phyloP scores from a whole-genome alignment of 2,329 filamentous ascomycete species.

The Thelonectria blattea region DNA sequence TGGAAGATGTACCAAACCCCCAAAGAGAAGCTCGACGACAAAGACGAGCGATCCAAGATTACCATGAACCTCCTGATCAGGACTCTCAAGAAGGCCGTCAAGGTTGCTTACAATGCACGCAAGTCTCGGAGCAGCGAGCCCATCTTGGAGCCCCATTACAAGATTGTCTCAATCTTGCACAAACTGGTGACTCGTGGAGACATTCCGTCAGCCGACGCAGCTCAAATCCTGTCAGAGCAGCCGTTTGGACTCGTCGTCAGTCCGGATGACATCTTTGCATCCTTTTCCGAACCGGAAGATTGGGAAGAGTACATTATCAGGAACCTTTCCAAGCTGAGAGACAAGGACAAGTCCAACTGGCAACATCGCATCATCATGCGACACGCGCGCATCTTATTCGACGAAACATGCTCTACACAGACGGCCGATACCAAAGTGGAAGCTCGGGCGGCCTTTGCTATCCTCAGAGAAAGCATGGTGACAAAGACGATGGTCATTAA shows the following conservation, averaged over 20 bases:
- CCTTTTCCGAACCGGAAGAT: conserved; percentile 58
- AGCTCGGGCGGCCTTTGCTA: conserved; percentile 79
- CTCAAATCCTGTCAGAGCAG: conserved; percentile 60
- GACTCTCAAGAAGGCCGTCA: conserved; percentile 57
- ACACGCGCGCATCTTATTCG: conserved; percentile 64
- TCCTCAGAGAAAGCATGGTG: conserved; percentile 76
- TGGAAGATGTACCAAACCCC: conserved; percentile 68
- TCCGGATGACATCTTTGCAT: conserved; percentile 43
- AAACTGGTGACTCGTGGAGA: conserved; percentile 72
- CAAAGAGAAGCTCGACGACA: conserved; percentile 49
- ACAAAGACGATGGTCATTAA: conserved; percentile 95
- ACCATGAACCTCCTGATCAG: conserved; percentile 50
- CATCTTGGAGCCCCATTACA: conserved; percentile 90
- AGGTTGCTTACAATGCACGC: conserved; percentile 57
- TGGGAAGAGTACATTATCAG: conserved; percentile 63
- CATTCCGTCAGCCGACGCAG: conserved; percentile 54
- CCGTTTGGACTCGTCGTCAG: conserved; percentile 53
- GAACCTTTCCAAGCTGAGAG: conserved; percentile 57
- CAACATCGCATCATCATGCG: conserved; percentile 90
- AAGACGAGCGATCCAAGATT: conserved; percentile 46
- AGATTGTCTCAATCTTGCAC: conserved; percentile 80
- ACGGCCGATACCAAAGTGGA: conserved; percentile 62
- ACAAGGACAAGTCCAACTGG: conserved; percentile 92
- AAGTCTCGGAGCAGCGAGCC: conserved; percentile 72
- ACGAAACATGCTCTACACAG: conserved; percentile 45